These are phyloP conservation scores for Ambrosia trifida DNA, from an alignment of 129 eudicot genomes.

Conservation along the genomic window DNA sequence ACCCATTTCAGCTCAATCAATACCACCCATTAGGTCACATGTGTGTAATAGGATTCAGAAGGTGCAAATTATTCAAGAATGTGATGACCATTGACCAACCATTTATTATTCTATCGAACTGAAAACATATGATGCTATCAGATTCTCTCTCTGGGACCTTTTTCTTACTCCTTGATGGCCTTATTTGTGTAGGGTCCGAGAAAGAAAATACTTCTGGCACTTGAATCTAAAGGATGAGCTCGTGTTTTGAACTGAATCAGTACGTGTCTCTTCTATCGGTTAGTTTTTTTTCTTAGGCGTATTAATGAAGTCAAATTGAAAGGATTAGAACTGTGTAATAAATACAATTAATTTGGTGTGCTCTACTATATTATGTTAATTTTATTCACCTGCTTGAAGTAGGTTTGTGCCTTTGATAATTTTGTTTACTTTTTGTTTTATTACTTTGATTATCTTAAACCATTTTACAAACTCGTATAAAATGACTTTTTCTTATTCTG, in stretches of 20 bases:
- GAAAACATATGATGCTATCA: no score
- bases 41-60: neutral
- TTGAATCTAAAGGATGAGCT: constrained; percentile 60
- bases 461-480: no score
- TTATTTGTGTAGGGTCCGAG: constrained; percentile 75
- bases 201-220: constrained; percentile 79
- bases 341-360: constrained; percentile 20
- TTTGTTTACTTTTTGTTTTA: no score
- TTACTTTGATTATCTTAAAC: no score
- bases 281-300: constrained; percentile 30
- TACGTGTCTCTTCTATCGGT: constrained; percentile 1
- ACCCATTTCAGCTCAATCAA: neutral
- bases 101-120: no score
- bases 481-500: no score
- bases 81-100: no score
- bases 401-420: no score
- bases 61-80: neutral
- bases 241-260: neutral
- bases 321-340: constrained; percentile 33
- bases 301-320: constrained; percentile 24
- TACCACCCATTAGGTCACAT: neutral
- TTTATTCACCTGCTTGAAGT: no score
- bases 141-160: no score
- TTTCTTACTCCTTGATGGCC: neutral
- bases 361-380: no score